Base-by-base conservation (phyloP, 2,329 filamentous ascomycete genomes). In the Cadophora malorum region DNA sequence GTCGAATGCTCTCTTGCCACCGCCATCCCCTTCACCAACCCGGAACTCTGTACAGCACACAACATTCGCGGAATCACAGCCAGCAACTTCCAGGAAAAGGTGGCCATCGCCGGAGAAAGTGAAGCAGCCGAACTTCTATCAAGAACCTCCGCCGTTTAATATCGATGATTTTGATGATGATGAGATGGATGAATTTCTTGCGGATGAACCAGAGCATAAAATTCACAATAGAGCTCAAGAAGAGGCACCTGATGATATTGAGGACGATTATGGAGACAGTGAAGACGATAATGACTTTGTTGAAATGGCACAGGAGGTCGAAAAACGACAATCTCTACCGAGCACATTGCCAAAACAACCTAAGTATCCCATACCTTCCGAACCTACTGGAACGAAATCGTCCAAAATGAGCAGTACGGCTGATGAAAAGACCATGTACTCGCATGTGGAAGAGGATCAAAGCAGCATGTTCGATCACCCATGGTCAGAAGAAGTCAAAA, bases 401-500 rank as follows among this genome's bases (percentile, higher is more conserved):
- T 68, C 69, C 7, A 74, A 71, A 61, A 59, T 56, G 19, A 66
- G 41, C 21, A 67, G 65, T 16, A 35, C 66, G 9, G 61, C 62
- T 19, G 60, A 52, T 4, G 45, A 33, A 14, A 75, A 74, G 35
- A 71, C 72, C 33, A 78, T 77, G 76, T 78, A 77, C 64, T 73
- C 75, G 6, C 68, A 71, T 50, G 72, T 77, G 25, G 74, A 76
- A 52, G 35, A 69, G 19, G 70, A 72, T 28, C 82, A 84, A 1
- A 77, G 83, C 0, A 82, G 85, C 63, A 78, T 86, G 73, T 90
- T 92, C 85, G 84, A 85, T 60, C 85, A 90, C 75, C 83, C 89
- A 4, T 99, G 96, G 96, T 97, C 94, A 19, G 84, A 86, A 53
- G 94, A 98, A 74, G 91, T 99, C 28, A 91, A 90, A 72, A 85